Percentiles rank a stretch among this genome's conserved stretches.
Evolutionary conservation across 495 filamentous ascomycete species (phyloP).

Genomic region (Podospora australis): DNA sequence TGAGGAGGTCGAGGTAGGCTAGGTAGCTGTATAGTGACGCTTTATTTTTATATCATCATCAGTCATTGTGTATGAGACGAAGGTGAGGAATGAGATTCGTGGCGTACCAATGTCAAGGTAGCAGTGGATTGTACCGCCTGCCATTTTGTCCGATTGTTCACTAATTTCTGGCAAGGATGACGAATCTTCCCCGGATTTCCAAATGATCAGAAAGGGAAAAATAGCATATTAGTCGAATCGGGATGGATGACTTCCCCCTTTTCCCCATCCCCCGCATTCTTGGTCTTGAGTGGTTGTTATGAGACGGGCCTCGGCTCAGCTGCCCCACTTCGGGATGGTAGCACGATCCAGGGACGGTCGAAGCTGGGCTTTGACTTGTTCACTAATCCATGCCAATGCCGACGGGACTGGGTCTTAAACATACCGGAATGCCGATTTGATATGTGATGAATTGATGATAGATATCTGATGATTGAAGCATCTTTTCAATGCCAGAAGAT

Average conservation of each 20-base stretch:
- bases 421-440: neutral
- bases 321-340: neutral
- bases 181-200: too few relatives aligned
- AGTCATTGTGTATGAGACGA: neutral
- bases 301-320: neutral
- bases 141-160: slow-evolving; percentile 38
- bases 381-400: too few relatives aligned
- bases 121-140: slow-evolving; percentile 51
- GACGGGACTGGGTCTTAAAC: too few relatives aligned
- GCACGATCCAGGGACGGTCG: too few relatives aligned
- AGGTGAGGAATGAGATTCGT: neutral
- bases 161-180: too few relatives aligned
- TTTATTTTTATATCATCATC: slow-evolving; percentile 20
- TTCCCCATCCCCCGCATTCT: neutral
- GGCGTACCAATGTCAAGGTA: slow-evolving; percentile 38
- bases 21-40: slow-evolving; percentile 67
- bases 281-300: neutral
- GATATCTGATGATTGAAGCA: too few relatives aligned
- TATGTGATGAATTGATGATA: too few relatives aligned
- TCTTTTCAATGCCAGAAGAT: neutral
- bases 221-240: neutral
- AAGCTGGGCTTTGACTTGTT: too few relatives aligned
- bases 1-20: slow-evolving; percentile 51
- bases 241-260: neutral
- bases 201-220: neutral